Evolutionary conservation across 805 yeast species (phyloP).

Genomic region (Debaryomyces maramus): DNA sequence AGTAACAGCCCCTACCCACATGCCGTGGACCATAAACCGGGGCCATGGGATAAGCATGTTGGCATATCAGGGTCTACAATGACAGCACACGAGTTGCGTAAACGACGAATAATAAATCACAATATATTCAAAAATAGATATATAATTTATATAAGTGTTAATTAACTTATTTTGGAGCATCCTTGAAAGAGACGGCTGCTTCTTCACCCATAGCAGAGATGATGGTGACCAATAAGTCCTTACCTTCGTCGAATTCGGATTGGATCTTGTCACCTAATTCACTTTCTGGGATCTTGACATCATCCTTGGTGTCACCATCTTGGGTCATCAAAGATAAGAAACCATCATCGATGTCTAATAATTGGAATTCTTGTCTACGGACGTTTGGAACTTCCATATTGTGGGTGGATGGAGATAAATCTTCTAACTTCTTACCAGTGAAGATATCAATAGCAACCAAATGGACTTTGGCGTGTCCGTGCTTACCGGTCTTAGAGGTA

Average conservation of each 20-base stretch:
- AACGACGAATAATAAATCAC: neutral
- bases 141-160: constrained; percentile 5
- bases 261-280: constrained; percentile 93
- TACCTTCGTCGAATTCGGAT: constrained; percentile 95
- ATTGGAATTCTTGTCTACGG: constrained; percentile 92
- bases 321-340: constrained; percentile 93
- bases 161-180: constrained; percentile 74
- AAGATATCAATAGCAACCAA: constrained; percentile 98
- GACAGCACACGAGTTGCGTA: too few species aligned
- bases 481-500: constrained; percentile 99
- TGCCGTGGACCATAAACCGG: too few species aligned
- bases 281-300: constrained; percentile 97
- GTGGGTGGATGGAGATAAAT: constrained; percentile 99
- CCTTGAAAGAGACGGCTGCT: constrained; percentile 98
- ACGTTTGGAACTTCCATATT: constrained; percentile 99
- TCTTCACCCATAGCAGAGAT: constrained; percentile 99
- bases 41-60: too few species aligned
- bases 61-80: too few species aligned
- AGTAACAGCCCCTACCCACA: too few species aligned
- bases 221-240: constrained; percentile 95
- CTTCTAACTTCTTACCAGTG: constrained; percentile 99
- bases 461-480: constrained; percentile 99
- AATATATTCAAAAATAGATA: constrained; percentile 3
- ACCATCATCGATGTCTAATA: constrained; percentile 97
- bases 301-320: constrained; percentile 99